These are phyloP conservation scores for Cymbidium sinense DNA, from an alignment of 106 monocot genomes.

Conservation along the genomic window DNA sequence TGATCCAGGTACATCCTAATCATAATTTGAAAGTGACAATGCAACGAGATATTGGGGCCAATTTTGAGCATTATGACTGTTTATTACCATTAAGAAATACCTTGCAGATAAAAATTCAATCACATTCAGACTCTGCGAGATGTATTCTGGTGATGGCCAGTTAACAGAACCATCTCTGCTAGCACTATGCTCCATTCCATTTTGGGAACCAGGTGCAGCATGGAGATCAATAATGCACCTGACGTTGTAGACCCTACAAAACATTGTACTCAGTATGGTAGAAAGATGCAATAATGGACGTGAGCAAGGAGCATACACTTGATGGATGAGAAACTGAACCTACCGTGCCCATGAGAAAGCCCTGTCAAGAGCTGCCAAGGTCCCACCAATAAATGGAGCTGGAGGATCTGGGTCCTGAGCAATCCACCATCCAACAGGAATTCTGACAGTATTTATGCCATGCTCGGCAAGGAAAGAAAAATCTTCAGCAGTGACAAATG, in stretches of 20 bases:
- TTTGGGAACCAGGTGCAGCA: slow-evolving; percentile 86
- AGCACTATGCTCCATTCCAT: slow-evolving; percentile 85
- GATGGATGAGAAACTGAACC: slow-evolving; percentile 15
- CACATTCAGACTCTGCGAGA: slow-evolving; percentile 48
- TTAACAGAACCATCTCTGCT: slow-evolving; percentile 77
- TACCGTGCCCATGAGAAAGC: slow-evolving; percentile 87
- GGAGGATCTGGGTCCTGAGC: slow-evolving; percentile 67
- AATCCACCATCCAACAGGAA: slow-evolving; percentile 96
- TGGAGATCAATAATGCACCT: slow-evolving; percentile 91
- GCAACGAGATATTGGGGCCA: slow-evolving; percentile 1
- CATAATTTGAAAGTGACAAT: background rate
- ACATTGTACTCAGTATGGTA: background rate
- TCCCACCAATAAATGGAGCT: slow-evolving; percentile 69
- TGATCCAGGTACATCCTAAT: background rate
- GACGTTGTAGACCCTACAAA: slow-evolving; percentile 39
- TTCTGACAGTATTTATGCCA: slow-evolving; percentile 78
- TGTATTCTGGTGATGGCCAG: slow-evolving; percentile 48
- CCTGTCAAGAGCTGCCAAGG: slow-evolving; percentile 49
- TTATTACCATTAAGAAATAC: slow-evolving; percentile 18
- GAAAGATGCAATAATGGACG: background rate
- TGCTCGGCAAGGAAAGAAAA: slow-evolving; percentile 52
- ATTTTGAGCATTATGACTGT: background rate
- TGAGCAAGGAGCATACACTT: background rate
- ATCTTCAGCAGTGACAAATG: slow-evolving; percentile 57
- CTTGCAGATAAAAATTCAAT: slow-evolving; percentile 67